A percentile compares a stretch with the other conserved stretches of the same genome.
Evolutionary conservation across 1,139 yeast species (phyloP).

Genomic region (Pichia sp.): DNA sequence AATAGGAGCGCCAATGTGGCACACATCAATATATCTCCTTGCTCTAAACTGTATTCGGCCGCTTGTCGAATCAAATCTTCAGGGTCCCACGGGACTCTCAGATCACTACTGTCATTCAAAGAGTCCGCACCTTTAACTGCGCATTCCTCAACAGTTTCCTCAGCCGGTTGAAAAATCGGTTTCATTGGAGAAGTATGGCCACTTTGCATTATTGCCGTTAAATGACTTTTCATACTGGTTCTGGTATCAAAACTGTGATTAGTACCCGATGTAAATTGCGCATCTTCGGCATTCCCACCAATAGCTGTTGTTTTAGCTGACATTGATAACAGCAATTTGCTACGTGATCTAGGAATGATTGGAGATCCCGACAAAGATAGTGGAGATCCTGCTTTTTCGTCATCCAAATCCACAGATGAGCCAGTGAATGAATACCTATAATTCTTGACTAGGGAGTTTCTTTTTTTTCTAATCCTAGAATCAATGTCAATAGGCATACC

Average conservation of each 20-base stretch:
- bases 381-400: constrained; percentile 20
- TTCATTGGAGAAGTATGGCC: background rate
- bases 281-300: background rate
- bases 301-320: constrained; percentile 2
- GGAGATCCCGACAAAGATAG: constrained; percentile 18
- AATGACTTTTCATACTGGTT: constrained; percentile 17
- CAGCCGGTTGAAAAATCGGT: too few species aligned
- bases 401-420: constrained; percentile 24
- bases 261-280: constrained; percentile 1
- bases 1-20: constrained; percentile 55
- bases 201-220: constrained; percentile 18
- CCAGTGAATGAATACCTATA: constrained; percentile 24
- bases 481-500: constrained; percentile 5
- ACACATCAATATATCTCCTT: constrained; percentile 61
- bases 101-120: too few species aligned
- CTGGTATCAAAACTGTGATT: constrained; percentile 23
- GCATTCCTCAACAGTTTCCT: too few species aligned
- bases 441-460: constrained; percentile 8
- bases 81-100: constrained; percentile 40
- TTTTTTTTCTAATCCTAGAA: background rate
- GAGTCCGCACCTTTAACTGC: too few species aligned
- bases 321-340: constrained; percentile 10
- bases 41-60: constrained; percentile 44
- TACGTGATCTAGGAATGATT: constrained; percentile 8
- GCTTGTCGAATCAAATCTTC: constrained; percentile 36